These are phyloP conservation scores for Phoma sp. DNA, from an alignment of 2,329 filamentous ascomycete species.

Conservation along the genomic window DNA sequence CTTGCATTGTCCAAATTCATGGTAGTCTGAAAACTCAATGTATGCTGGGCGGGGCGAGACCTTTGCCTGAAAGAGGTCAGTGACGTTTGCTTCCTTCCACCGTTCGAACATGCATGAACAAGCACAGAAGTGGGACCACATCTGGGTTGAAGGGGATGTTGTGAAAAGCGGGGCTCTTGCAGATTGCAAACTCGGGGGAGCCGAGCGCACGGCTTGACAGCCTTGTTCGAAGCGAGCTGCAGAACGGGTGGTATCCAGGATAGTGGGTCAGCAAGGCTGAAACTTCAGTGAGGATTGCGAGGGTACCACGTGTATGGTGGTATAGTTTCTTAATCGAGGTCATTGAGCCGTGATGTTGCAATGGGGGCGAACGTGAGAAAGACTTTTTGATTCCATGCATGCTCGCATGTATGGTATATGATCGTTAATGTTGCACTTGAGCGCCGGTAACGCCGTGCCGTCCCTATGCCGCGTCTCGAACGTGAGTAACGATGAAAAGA, in stretches of 20 bases:
- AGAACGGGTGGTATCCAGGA: not conserved
- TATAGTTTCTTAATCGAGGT: not conserved
- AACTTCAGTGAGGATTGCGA: not conserved
- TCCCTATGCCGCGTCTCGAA: conserved; percentile 21
- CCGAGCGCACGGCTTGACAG: not conserved
- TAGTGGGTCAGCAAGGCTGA: not conserved
- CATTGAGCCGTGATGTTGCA: not conserved
- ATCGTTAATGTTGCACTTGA: conserved; percentile 7
- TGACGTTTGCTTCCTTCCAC: not conserved
- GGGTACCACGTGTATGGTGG: not conserved
- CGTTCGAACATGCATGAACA: not conserved
- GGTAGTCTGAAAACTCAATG: not conserved
- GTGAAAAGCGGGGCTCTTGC: not conserved
- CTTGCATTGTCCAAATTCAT: conserved; percentile 4
- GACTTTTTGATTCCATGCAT: conserved; percentile 16
- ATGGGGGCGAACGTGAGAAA: not conserved
- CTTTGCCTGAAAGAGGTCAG: not conserved
- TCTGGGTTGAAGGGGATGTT: not conserved
- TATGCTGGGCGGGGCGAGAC: not conserved
- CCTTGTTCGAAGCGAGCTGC: not conserved
- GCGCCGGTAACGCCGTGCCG: conserved; percentile 35
- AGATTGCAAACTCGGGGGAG: conserved; percentile 3
- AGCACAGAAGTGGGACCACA: not conserved
- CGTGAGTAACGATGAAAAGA: conserved; percentile 7
- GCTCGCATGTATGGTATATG: conserved; percentile 11